Percentiles rank a stretch among this genome's conserved stretches.
Evolutionary conservation across 2,329 filamentous ascomycete genomes (phyloP).

Genomic region (Graphilbum fragrans): DNA sequence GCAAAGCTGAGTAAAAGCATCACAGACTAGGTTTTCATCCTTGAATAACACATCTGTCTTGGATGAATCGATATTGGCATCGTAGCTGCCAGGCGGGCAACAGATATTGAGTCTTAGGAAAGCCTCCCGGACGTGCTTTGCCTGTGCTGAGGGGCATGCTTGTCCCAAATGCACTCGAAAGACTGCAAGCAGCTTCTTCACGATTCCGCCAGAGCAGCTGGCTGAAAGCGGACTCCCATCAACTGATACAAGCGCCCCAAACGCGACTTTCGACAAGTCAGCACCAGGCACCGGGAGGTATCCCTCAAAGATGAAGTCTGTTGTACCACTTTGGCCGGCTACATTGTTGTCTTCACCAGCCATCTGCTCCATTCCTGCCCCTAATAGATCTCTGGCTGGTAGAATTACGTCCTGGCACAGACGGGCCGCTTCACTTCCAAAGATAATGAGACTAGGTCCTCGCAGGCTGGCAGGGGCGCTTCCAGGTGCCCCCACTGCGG

Average conservation of each 20-base stretch:
- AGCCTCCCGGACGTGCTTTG: slow-evolving; percentile 27
- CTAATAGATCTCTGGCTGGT: background rate
- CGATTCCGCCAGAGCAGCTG: slow-evolving; percentile 39
- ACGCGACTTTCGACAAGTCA: slow-evolving; percentile 28
- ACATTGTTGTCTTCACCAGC: background rate
- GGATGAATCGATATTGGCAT: slow-evolving; percentile 57
- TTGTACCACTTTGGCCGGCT: background rate
- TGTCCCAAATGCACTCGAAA: slow-evolving; percentile 38
- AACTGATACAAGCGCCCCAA: slow-evolving; percentile 52
- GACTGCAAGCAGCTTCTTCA: slow-evolving; percentile 43
- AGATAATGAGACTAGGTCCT: slow-evolving; percentile 49
- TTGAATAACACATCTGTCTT: slow-evolving; percentile 63
- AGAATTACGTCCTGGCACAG: slow-evolving; percentile 4
- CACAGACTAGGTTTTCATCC: slow-evolving; percentile 33
- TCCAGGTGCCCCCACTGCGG: slow-evolving; percentile 11
- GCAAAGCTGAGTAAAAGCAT: slow-evolving; percentile 32
- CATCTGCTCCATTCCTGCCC: background rate
- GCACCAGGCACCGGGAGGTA: slow-evolving; percentile 43
- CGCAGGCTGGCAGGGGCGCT: slow-evolving; percentile 26
- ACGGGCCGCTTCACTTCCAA: slow-evolving; percentile 31
- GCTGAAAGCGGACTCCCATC: slow-evolving; percentile 53
- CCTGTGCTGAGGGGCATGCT: slow-evolving; percentile 5
- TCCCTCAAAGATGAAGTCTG: slow-evolving; percentile 36
- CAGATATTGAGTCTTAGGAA: slow-evolving; percentile 54
- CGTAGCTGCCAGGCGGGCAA: slow-evolving; percentile 53